Evolutionary conservation across 306 rosid genomes (phyloP), one percentile per base, ranked within the genome.

Genomic region (Lupinus albus): DNA sequence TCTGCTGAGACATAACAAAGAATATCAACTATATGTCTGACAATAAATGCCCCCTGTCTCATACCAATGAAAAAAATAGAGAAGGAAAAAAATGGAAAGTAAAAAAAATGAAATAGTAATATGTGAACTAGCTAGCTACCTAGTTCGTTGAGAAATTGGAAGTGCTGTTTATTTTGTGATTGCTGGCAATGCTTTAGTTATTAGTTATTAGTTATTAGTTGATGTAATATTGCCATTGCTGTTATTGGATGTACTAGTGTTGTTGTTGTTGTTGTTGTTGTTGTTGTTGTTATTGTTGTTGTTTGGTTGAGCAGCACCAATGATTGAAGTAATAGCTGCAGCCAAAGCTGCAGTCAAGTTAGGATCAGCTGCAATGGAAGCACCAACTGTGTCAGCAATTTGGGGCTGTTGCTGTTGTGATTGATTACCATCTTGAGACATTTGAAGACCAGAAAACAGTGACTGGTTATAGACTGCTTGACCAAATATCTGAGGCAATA

Each of bases 401-500:
- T 81, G 56, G 56, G 86, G 67, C 13, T 67, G 41, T 25, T 25
- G 30, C 30, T 25, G 30, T 25, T 25, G 30, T 25, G 30, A 25
- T 52, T 69, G 74, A 13, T 62, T 62, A 9, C 77, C 78, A 63
- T 81, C 88, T 41, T 82, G 89, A 0, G 98, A 89, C 83, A 81
- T 59, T 69, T 89, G 98, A 56, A 89, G 92, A 54, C 92, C 95
- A 11, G 97, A 84, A 74, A 92, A 92, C 68, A 78, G 84, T 0
- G 97, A 87, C 25, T 89, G 96, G 71, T 84, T 92, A 15, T 75
- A 81, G 1, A 89, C 74, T 0, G 86, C 82, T 12, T 85, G 95
- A 9, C 83, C 78, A 17, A 92, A 78, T 25, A 82, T 74, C 7
- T 87, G 92, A 59, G 92, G 95, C 41, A 89, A 72, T 42, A 84